Evolutionary conservation across 225 moss, liverwort and hornwort species (phyloP).

Genomic region (Polytrichum commune): DNA sequence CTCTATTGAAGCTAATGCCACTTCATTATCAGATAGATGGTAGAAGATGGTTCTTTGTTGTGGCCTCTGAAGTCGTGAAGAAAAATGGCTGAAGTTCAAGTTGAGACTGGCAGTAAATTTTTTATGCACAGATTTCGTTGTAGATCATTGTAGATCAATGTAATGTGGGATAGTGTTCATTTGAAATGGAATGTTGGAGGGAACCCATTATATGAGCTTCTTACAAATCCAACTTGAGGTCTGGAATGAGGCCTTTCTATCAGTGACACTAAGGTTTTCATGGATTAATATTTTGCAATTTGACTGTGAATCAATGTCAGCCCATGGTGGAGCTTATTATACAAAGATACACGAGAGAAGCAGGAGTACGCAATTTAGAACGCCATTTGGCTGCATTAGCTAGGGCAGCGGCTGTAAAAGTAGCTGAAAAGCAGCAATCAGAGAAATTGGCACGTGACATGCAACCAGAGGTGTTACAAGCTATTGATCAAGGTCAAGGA

Average conservation of each 20-base stretch:
- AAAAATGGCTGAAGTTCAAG: no score
- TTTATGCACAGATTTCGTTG: no score
- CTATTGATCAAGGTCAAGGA: conserved; percentile 22
- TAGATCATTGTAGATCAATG: no score
- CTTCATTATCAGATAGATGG: no score
- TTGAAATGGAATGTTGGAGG: no score
- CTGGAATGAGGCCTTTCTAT: no score
- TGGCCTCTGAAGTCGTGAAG: no score
- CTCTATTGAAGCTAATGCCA: not conserved
- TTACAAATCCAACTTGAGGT: no score
- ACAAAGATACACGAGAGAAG: conserved; percentile 46
- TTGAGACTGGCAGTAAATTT: no score
- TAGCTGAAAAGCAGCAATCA: conserved; percentile 34
- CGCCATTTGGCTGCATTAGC: conserved; percentile 49
- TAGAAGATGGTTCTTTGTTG: no score
- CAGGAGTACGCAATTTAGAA: conserved; percentile 46
- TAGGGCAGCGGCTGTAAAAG: conserved; percentile 46
- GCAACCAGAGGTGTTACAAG: conserved; percentile 23
- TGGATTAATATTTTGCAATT: not conserved
- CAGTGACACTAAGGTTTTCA: not conserved
- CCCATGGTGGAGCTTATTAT: conserved; percentile 42
- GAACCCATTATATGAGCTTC: no score
- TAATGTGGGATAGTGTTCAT: no score
- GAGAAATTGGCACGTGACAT: conserved; percentile 16
- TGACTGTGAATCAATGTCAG: conserved; percentile 3